Base-by-base conservation (phyloP, 2,329 filamentous ascomycete species). In the Pseudogymnoascus sp. region DNA sequence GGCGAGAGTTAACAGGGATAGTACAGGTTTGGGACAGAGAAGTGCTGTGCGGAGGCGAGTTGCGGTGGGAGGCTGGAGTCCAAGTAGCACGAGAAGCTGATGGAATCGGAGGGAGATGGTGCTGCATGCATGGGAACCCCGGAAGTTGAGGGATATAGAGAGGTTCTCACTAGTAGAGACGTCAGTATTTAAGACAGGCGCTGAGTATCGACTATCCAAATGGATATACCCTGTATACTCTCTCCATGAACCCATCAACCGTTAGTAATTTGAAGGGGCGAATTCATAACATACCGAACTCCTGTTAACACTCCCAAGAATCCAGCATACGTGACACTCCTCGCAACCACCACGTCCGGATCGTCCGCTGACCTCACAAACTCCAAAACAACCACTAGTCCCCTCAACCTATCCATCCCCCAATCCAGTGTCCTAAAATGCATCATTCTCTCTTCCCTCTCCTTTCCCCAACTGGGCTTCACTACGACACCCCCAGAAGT, bases 401-500 rank as follows among this genome's bases (percentile, higher is more conserved):
- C 68, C 20, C 77, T 70, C n/a, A 79, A 66, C 2, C 64, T 64
- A 61, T 75, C 72, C 75, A 78, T 78, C 1, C 68, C 74, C 76
- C 76, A 79, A 63, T 80, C 77, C 39, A 79, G 64, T 2, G 80
- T 82, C 14, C 82, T 74, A 64, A 83, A 84, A 69, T 84, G 82
- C 64, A 83, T 67, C 73, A 84, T 77, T 36, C 73, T 71, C 57
- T 35, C 9, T 18, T 63, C 6, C 59, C 64, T 14, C 61, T 43
- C 18, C 38, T 43, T 43, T 14, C 58, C 9, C 59, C 64, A 20
- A 67, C 68, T 33, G 65, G 63, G 38, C 7, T 37, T 7, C 0
- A 74, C 68, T 35, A 69, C 64, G 5, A 74, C 73, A 14, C 76
- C 82, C 20, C 82, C 82, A 63, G 82, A 86, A 1, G 85, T 87